Percentiles rank a stretch among this genome's conserved stretches.
Evolutionary conservation across 78 protist species (phyloP).

Genomic region (Tieghemostelium lacteum): DNA sequence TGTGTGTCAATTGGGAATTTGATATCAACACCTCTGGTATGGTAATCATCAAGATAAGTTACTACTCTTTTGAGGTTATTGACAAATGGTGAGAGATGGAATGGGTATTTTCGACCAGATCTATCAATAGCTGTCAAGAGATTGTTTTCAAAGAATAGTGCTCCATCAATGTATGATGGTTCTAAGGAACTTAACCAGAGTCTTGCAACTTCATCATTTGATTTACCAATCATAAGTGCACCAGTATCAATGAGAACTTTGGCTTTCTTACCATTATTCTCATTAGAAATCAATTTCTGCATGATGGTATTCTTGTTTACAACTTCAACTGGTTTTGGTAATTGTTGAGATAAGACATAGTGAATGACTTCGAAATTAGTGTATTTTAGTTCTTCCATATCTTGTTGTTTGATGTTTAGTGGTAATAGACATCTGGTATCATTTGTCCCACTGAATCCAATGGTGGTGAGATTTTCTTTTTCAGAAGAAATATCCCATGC

Average conservation of each 20-base stretch:
- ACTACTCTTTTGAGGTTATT: background rate
- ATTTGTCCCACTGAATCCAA: slow-evolving; percentile 23
- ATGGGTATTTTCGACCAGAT: background rate
- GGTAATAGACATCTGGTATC: background rate
- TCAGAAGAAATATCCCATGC: slow-evolving; percentile 15
- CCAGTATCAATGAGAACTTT: slow-evolving; percentile 31
- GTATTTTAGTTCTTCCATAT: background rate
- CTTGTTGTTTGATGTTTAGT: background rate
- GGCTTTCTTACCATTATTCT: background rate
- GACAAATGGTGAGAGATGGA: background rate
- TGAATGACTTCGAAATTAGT: slow-evolving; percentile 3
- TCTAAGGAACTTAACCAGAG: background rate
- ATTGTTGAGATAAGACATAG: background rate
- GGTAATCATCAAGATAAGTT: slow-evolving; percentile 30
- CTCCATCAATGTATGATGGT: background rate
- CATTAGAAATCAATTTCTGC: background rate
- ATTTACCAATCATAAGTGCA: slow-evolving; percentile 24
- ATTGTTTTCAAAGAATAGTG: background rate
- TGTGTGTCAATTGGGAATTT: background rate
- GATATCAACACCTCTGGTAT: slow-evolving; percentile 37
- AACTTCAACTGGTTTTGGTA: background rate
- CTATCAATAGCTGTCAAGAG: background rate
- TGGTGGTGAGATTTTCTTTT: background rate
- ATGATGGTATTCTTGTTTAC: background rate
- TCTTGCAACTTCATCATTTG: slow-evolving; percentile 15